Percentiles rank a stretch among this genome's conserved stretches.
phyloP scores from a whole-genome alignment of 192 early-diverging fungal species.

The Coemansia pectinata region DNA sequence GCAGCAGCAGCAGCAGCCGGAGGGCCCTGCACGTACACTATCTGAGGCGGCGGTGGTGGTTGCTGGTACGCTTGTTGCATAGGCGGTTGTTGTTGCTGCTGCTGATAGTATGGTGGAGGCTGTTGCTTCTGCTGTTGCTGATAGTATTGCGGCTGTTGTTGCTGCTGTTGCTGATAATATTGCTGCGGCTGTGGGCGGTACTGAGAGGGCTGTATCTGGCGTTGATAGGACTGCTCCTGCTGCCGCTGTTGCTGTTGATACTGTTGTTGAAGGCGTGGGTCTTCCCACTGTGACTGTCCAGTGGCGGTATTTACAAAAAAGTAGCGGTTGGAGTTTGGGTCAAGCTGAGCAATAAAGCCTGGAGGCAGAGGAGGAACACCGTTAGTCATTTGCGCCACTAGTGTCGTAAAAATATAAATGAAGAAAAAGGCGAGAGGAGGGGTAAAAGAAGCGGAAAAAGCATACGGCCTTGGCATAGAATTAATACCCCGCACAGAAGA shows the following conservation, averaged over 20 bases:
- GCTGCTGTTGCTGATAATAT: not conserved
- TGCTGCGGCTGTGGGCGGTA: not conserved
- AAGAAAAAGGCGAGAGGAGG: not conserved
- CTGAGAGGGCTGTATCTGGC: constrained; percentile 10
- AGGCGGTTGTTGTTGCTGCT: constrained; percentile 14
- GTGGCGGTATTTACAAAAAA: constrained; percentile 36
- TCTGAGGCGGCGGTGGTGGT: constrained; percentile 3
- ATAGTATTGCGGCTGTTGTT: not conserved
- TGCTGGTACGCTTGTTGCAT: constrained; percentile 11
- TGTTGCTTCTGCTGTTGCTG: not conserved
- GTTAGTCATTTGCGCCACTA: not conserved
- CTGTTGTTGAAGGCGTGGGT: constrained; percentile 18
- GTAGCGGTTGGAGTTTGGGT: constrained; percentile 13
- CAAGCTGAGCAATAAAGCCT: constrained; percentile 23
- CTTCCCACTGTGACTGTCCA: constrained; percentile 27
- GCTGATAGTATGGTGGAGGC: constrained; percentile 6
- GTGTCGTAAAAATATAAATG: not conserved
- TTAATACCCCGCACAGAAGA: not conserved
- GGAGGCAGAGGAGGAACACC: constrained; percentile 25
- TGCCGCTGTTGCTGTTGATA: not conserved
- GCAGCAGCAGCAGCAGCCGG: not conserved
- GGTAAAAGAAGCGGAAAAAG: not conserved
- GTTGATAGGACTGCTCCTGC: constrained; percentile 15
- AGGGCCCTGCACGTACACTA: constrained; percentile 1
- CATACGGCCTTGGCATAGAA: not conserved